phyloP scores from a whole-genome alignment of 1,139 yeast species.

The Yamadazyma atlantica region DNA sequence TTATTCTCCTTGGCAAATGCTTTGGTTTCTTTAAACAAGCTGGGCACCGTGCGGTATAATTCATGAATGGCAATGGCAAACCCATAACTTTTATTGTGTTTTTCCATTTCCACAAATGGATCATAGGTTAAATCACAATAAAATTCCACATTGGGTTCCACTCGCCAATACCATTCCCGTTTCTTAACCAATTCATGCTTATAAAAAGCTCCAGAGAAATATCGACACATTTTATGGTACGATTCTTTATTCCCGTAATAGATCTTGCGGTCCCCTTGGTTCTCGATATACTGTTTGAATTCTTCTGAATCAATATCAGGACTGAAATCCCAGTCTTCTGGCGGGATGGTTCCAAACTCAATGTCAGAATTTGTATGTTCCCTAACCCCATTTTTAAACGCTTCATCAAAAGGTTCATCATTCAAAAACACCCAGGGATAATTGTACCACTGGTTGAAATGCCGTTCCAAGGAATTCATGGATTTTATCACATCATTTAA shows the following conservation, averaged over 20 bases:
- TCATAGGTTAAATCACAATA: slow-evolving; percentile 90
- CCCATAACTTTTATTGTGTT: slow-evolving; percentile 70
- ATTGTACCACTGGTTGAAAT: slow-evolving; percentile 85
- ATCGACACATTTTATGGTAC: slow-evolving; percentile 72
- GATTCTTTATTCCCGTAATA: slow-evolving; percentile 79
- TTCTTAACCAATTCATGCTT: slow-evolving; percentile 67
- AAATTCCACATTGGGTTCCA: slow-evolving; percentile 87
- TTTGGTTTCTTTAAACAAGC: slow-evolving; percentile 68
- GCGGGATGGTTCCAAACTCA: slow-evolving; percentile 67
- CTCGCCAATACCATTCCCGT: slow-evolving; percentile 91
- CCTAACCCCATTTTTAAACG: slow-evolving; percentile 53
- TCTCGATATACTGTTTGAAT: slow-evolving; percentile 55
- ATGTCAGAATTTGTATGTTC: slow-evolving; percentile 56
- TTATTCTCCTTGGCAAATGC: slow-evolving; percentile 51
- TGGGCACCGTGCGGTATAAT: slow-evolving; percentile 76
- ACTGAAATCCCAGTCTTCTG: slow-evolving; percentile 63
- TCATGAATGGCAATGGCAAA: slow-evolving; percentile 78
- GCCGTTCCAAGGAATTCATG: slow-evolving; percentile 72
- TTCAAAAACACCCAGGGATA: slow-evolving; percentile 90
- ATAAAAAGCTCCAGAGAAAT: slow-evolving; percentile 75
- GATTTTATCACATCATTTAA: slow-evolving; percentile 66
- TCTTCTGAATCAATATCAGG: slow-evolving; percentile 25
- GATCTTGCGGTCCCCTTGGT: slow-evolving; percentile 78
- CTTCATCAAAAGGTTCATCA: slow-evolving; percentile 67
- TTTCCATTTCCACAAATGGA: slow-evolving; percentile 81